Evolutionary conservation across 2,329 filamentous ascomycete species (phyloP).

Genomic region (Sordariomycetes sp.): DNA sequence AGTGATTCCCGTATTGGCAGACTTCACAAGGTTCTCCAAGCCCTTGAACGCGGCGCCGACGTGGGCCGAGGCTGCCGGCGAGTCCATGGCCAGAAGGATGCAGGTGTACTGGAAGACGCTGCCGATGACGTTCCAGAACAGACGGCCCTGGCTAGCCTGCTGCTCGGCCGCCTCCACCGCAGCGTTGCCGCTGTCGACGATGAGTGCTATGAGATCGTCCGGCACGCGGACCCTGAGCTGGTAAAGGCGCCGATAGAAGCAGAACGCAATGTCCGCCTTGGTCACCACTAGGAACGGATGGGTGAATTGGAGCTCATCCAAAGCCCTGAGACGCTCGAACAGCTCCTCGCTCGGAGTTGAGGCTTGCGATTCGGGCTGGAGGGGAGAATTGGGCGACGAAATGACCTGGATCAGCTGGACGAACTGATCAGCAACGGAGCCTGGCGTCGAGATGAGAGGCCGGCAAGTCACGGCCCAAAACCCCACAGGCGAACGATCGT

Average conservation of each 20-base stretch:
- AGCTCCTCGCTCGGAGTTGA: neutral
- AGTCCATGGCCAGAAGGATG: neutral
- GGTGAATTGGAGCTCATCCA: neutral
- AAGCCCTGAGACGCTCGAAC: neutral
- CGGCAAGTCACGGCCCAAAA: neutral
- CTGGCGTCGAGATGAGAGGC: neutral
- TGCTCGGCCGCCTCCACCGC: neutral
- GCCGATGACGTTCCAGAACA: neutral
- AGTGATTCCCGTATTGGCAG: neutral
- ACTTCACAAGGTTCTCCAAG: neutral
- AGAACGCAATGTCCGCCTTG: neutral
- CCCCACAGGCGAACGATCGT: neutral
- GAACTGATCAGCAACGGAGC: neutral
- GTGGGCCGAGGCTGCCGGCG: neutral
- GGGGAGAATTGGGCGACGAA: neutral
- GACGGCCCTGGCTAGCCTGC: neutral
- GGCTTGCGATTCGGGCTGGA: neutral
- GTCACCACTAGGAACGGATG: neutral
- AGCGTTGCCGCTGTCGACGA: neutral
- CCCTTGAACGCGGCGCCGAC: neutral
- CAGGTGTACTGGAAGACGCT: neutral
- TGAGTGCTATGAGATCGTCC: neutral
- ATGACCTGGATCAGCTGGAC: neutral
- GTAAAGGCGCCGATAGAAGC: neutral
- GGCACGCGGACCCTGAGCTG: neutral